Evolutionary conservation across 495 filamentous ascomycete genomes (phyloP).

Genomic region (Lindgomyces ingoldianus): DNA sequence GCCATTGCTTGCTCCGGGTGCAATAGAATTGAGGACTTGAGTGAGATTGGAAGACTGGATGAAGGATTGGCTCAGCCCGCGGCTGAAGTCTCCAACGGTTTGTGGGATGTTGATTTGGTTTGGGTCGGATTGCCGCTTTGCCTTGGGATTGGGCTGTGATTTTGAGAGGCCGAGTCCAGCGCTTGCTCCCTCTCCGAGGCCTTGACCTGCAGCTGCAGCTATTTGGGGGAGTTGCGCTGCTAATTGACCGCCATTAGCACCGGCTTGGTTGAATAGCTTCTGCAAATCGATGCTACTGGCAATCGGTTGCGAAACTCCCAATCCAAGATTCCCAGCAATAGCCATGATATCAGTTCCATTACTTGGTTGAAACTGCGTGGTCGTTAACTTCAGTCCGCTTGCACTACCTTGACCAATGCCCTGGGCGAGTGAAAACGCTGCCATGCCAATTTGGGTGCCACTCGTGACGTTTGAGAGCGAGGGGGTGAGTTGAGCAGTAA

Average conservation of each 20-base stretch:
- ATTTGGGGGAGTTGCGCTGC: constrained; percentile 15
- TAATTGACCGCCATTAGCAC: constrained; percentile 3
- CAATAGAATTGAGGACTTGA: no score
- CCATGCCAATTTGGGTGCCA: constrained; percentile 9
- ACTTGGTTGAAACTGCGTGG: background rate
- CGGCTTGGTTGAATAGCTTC: background rate
- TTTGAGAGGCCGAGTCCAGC: constrained; percentile 14
- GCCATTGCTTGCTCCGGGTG: background rate
- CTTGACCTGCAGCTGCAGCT: constrained; percentile 7
- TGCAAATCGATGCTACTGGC: constrained; percentile 6
- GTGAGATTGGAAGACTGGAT: constrained; percentile 14
- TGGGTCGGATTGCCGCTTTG: background rate
- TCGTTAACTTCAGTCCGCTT: constrained; percentile 16
- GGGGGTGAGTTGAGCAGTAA: constrained; percentile 12
- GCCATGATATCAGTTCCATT: constrained; percentile 13
- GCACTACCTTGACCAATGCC: constrained; percentile 20
- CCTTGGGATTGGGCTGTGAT: background rate
- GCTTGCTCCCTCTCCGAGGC: constrained; percentile 16
- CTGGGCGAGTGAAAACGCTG: constrained; percentile 13
- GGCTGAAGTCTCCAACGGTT: constrained; percentile 6
- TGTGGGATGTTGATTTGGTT: constrained; percentile 3
- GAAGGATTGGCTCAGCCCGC: constrained; percentile 12
- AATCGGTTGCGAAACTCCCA: constrained; percentile 14
- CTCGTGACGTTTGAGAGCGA: background rate
- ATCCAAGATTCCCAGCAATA: constrained; percentile 16